phyloP scores from a whole-genome alignment of 2,329 filamentous ascomycete species.

The Microdochium trichocladiopsis region DNA sequence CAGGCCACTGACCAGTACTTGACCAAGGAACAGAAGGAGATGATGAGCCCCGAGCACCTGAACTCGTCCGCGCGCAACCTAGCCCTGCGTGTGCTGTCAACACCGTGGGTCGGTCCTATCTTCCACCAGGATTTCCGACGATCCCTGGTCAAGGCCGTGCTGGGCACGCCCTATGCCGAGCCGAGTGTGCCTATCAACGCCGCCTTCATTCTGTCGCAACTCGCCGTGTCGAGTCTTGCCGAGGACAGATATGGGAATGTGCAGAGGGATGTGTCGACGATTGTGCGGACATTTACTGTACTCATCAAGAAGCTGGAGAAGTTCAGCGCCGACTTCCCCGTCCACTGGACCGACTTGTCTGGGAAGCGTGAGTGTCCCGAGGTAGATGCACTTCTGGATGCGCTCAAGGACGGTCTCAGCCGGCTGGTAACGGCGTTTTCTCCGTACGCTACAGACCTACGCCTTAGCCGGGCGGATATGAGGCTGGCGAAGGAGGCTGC shows the following conservation, averaged over 20 bases:
- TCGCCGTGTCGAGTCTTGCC: constrained; percentile 65
- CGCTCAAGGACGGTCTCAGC: constrained; percentile 57
- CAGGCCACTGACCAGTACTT: constrained; percentile 40
- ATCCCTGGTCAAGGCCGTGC: constrained; percentile 58
- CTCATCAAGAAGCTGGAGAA: constrained; percentile 63
- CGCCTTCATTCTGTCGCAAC: constrained; percentile 58
- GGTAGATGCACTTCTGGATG: constrained; percentile 62
- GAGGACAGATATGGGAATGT: constrained; percentile 85
- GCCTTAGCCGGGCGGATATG: constrained; percentile 64
- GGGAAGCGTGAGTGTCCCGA: constrained; percentile 50
- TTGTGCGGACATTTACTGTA: constrained; percentile 65
- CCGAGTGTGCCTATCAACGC: constrained; percentile 64
- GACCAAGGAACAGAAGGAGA: constrained; percentile 46
- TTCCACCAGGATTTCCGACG: constrained; percentile 66
- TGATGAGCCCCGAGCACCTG: constrained; percentile 41
- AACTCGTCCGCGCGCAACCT: constrained; percentile 39
- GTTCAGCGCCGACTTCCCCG: constrained; percentile 51
- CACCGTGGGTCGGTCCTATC: constrained; percentile 53
- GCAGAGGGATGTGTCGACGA: constrained; percentile 68
- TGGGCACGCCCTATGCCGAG: constrained; percentile 69
- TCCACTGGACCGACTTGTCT: constrained; percentile 75
- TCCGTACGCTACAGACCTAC: constrained; percentile 63
- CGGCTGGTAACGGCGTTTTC: constrained; percentile 67
- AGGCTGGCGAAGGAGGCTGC: constrained; percentile 63
- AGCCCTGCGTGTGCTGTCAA: constrained; percentile 34